phyloP scores from a whole-genome alignment of 1,139 yeast species.

The Taphrina betulina region DNA sequence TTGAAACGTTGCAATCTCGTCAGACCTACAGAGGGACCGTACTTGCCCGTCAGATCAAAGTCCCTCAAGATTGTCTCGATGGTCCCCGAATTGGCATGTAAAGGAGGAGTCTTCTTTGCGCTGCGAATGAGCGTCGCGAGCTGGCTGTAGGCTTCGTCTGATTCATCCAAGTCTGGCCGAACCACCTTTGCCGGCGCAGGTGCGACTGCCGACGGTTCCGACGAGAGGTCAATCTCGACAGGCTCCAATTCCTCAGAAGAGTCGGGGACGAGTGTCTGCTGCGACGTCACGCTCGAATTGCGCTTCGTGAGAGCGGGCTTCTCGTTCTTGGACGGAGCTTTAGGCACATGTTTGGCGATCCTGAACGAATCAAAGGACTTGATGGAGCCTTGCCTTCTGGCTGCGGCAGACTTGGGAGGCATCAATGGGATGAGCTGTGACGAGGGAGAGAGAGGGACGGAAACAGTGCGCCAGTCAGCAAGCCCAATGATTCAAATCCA shows the following conservation, averaged over 20 bases:
- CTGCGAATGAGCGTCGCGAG: conserved; percentile 6
- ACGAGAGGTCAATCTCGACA: not conserved
- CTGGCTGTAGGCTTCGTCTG: not conserved
- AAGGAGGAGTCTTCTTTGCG: conserved; percentile 13
- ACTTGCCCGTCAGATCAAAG: conserved; percentile 45
- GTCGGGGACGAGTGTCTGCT: not conserved
- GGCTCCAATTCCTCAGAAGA: not conserved
- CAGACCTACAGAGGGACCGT: conserved; percentile 48
- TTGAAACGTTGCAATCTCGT: conserved; percentile 64
- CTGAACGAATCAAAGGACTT: conserved; percentile 13
- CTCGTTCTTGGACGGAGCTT: conserved; percentile 1
- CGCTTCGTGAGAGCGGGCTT: not conserved
- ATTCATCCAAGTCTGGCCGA: conserved; percentile 10
- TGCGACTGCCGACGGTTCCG: not conserved
- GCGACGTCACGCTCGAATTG: not conserved
- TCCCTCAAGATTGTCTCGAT: conserved; percentile 44
- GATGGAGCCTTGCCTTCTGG: conserved; percentile 1
- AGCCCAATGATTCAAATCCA: too few species aligned
- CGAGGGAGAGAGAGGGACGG: too few species aligned
- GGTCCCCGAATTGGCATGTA: conserved; percentile 36
- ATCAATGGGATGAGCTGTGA: too few species aligned
- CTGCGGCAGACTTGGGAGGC: conserved; percentile 10
- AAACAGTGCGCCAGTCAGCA: too few species aligned
- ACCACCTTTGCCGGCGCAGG: not conserved
- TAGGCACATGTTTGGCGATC: conserved; percentile 3